These are phyloP conservation scores for Truncatella angustata DNA, from an alignment of 2,329 filamentous ascomycete genomes.

Conservation along the genomic window DNA sequence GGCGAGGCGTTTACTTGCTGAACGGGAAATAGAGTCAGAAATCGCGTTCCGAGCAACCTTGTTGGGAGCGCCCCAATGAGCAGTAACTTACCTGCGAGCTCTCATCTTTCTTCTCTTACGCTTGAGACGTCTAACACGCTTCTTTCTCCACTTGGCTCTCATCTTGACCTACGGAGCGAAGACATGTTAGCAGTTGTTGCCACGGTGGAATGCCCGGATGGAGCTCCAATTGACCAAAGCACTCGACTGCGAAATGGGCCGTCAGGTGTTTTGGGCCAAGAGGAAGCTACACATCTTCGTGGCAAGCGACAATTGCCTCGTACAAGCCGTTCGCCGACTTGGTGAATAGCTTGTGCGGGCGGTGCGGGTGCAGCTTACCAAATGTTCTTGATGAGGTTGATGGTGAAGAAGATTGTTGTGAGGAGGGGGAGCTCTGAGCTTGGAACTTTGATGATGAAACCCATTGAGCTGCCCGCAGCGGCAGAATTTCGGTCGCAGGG, in stretches of 20 bases:
- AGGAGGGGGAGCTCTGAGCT: slow-evolving; percentile 5
- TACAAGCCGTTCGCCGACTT: background rate
- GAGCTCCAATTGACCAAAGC: background rate
- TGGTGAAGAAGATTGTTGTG: slow-evolving; percentile 3
- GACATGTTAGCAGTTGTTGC: slow-evolving; percentile 5
- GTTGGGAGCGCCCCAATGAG: background rate
- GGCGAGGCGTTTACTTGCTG: slow-evolving; percentile 37
- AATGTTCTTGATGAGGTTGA: slow-evolving; percentile 9
- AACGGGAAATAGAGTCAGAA: background rate
- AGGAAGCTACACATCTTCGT: background rate
- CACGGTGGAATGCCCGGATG: too few species aligned
- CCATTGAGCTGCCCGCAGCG: background rate
- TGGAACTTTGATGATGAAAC: background rate
- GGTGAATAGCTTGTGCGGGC: background rate
- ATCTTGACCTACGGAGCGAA: slow-evolving; percentile 43
- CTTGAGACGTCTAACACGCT: slow-evolving; percentile 96
- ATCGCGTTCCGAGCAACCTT: background rate
- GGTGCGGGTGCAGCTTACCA: background rate
- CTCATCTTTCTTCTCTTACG: slow-evolving; percentile 99
- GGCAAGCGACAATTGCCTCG: background rate
- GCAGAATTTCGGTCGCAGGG: slow-evolving; percentile 7
- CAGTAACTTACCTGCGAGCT: slow-evolving; percentile 78
- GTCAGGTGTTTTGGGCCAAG: background rate
- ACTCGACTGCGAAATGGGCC: background rate
- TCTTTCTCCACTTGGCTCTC: slow-evolving; percentile 99